phyloP scores from a whole-genome alignment of 371 early-diverging fungal genomes.

The Circinella umbellata region DNA sequence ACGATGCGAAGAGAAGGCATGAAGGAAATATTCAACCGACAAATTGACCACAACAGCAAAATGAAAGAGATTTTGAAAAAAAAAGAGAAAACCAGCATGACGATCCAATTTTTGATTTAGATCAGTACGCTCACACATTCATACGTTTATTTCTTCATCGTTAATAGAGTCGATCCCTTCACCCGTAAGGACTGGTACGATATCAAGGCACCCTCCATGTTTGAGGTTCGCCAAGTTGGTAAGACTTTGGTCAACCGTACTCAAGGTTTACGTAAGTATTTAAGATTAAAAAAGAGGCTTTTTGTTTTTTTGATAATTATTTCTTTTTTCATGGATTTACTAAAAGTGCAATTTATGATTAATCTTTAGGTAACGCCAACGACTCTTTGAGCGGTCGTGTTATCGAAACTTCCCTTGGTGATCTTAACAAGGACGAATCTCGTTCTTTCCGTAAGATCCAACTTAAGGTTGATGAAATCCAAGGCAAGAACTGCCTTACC shows the following conservation, averaged over 20 bases:
- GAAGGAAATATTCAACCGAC: no score
- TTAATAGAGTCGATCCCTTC: slow-evolving; percentile 88
- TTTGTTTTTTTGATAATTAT: no score
- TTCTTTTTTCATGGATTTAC: background rate
- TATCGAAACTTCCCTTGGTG: slow-evolving; percentile 98
- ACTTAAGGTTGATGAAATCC: slow-evolving; percentile 98
- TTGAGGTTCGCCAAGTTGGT: slow-evolving; percentile 92
- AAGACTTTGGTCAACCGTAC: slow-evolving; percentile 99
- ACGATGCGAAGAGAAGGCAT: no score
- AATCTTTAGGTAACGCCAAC: slow-evolving; percentile 85
- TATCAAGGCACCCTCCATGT: slow-evolving; percentile 97
- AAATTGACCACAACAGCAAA: no score
- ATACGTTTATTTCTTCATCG: slow-evolving; percentile 5
- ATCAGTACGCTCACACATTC: background rate
- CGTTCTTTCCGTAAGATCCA: slow-evolving; percentile 98
- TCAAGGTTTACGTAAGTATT: slow-evolving; percentile 91
- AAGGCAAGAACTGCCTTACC: slow-evolving; percentile 98
- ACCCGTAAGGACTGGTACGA: slow-evolving; percentile 99
- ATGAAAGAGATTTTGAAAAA: no score
- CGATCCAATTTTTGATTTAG: slow-evolving; percentile 4
- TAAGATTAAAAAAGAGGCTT: background rate
- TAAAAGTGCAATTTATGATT: background rate
- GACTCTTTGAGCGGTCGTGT: slow-evolving; percentile 98
- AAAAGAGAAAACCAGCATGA: no score
- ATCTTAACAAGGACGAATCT: slow-evolving; percentile 96